Base-by-base conservation (phyloP, 768 basidiomycete species). In the Suillus alpinus region DNA sequence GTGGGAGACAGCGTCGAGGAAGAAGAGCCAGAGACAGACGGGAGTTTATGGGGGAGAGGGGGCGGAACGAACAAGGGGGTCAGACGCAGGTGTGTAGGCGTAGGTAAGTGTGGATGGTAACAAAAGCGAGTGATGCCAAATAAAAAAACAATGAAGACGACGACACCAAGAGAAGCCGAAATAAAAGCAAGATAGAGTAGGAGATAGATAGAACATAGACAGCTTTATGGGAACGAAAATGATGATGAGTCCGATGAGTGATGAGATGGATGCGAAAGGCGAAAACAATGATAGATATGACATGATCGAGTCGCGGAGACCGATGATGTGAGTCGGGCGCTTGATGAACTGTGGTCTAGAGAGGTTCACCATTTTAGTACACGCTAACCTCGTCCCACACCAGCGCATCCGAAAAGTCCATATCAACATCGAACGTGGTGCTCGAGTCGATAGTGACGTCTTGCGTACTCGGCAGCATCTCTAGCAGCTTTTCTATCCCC, bases 401-500 rank as follows among this genome's bases (percentile, higher is more conserved):
- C 47, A 76, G 62, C 44, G 63, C 58, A 52, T 66, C 65, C 29
- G 67, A 65, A 65, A 70, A 66, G 68, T 71, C 71, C 62, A 71
- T 68, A 41, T 69, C 73, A 59, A 67, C 65, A 51, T 51, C 62
- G 5, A 63, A n/a, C 34, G 59, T 62, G 40, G 62, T 63, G 65
- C 66, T 63, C 43, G 68, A 63, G 43, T 69, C 74, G 14, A 64
- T 44, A 47, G 63, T 65, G 50, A 64, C 70, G 60, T 73, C 73
- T 52, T 72, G 69, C 39, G 67, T 73, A 62, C 62, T 70, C 47
- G 81, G 80, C 64, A 83, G 70, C 74, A 84, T 75, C 69, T 83
- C 83, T 71, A 88, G 69, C 57, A 88, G 73, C 72, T 77, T 83
- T 76, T 86, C 82, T 78, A 87, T 84, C 71, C 86, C 86, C 65